Evolutionary conservation across 2,329 filamentous ascomycete species (phyloP).

Genomic region (Nannizzia gypsea): DNA sequence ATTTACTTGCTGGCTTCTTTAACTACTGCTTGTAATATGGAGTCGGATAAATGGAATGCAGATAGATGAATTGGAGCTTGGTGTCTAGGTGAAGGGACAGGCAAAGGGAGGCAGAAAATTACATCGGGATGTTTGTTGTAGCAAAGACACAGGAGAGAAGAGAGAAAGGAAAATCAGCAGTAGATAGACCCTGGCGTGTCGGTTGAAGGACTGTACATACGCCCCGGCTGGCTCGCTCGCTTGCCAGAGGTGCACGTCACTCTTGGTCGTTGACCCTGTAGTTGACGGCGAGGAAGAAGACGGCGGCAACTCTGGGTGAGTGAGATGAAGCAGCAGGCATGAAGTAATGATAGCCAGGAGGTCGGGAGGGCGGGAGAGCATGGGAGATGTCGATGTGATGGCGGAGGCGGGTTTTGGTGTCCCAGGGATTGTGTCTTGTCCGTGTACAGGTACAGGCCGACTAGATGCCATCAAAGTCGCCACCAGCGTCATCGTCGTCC

Average conservation of each 20-base stretch:
- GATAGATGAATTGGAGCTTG: not conserved
- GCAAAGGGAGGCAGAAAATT: not conserved
- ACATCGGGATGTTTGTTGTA: slow-evolving; percentile 4
- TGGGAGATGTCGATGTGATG: not conserved
- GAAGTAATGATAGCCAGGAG: not conserved
- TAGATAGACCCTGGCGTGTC: slow-evolving; percentile 10
- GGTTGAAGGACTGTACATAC: slow-evolving; percentile 19
- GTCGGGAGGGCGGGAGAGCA: not conserved
- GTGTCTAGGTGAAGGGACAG: not conserved
- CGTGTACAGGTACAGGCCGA: not conserved
- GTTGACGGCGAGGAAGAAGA: not conserved
- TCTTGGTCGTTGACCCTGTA: slow-evolving; percentile 5
- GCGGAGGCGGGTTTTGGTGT: not conserved
- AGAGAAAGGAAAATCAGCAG: not conserved
- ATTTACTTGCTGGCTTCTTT: not conserved
- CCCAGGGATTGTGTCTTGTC: not conserved
- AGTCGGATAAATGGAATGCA: not conserved
- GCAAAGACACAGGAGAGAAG: slow-evolving; percentile 1
- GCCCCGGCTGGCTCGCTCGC: slow-evolving; percentile 8
- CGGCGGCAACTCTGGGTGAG: not conserved
- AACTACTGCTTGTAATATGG: not conserved
- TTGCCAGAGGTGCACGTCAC: not conserved
- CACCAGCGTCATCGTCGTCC: slow-evolving; percentile 90
- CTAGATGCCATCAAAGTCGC: slow-evolving; percentile 92
- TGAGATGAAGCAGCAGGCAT: not conserved